phyloP scores from a whole-genome alignment of 148 eudicot species.

The Spergularia marina region DNA sequence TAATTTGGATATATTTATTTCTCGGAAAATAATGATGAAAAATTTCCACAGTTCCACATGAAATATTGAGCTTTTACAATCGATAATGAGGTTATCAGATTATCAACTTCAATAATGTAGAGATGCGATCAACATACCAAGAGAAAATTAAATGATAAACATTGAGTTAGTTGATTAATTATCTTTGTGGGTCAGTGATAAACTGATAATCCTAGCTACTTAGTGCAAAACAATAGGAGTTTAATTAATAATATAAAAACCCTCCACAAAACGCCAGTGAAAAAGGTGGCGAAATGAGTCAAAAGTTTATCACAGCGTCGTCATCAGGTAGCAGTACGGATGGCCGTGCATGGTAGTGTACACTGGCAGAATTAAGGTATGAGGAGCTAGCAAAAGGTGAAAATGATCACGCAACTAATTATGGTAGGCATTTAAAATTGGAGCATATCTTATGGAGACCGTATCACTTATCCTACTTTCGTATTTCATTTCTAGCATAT shows the following conservation, averaged over 20 bases:
- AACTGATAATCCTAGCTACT: background rate
- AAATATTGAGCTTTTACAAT: no score
- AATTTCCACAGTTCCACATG: no score
- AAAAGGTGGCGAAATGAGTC: slow-evolving; percentile 3
- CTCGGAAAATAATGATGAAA: no score
- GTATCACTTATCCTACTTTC: no score
- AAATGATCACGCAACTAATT: slow-evolving; percentile 10
- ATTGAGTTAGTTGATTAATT: background rate
- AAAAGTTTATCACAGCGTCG: slow-evolving; percentile 8
- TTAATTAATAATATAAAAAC: background rate
- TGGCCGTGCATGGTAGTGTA: slow-evolving; percentile 16
- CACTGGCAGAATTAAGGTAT: background rate
- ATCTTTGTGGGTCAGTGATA: slow-evolving; percentile 12
- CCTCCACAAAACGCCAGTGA: no score
- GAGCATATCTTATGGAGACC: background rate
- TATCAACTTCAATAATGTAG: no score
- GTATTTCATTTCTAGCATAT: no score
- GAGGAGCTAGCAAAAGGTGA: background rate
- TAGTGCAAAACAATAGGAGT: background rate
- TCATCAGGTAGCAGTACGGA: slow-evolving; percentile 22
- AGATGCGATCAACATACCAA: background rate
- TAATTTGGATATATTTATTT: no score
- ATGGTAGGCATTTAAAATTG: background rate
- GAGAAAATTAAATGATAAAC: background rate
- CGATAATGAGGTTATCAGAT: no score